Evolutionary conservation across 129 eudicot species (phyloP).

Genomic region (Heracleum sosnowskyi): DNA sequence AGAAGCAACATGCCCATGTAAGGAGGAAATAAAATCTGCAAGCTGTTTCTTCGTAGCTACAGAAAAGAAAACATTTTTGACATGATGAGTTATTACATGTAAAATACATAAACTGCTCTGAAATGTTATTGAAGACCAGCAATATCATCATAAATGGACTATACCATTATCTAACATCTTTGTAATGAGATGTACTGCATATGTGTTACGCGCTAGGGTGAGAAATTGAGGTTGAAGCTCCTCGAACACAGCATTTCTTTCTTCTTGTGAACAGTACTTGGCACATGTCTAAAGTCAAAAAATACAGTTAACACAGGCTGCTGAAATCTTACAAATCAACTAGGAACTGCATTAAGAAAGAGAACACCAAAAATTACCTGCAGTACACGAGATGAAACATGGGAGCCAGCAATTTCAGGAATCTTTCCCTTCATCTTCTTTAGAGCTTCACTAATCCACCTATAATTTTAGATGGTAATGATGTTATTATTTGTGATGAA

Average conservation of each 20-base stretch:
- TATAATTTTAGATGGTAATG: constrained; percentile 2
- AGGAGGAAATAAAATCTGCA: constrained; percentile 62
- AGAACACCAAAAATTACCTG: constrained; percentile 45
- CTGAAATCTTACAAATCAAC: not conserved
- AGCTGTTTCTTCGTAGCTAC: constrained; percentile 77
- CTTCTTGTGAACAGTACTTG: constrained; percentile 73
- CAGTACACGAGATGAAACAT: constrained; percentile 87
- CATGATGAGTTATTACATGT: not conserved
- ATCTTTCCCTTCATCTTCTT: constrained; percentile 81
- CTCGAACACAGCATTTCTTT: constrained; percentile 54
- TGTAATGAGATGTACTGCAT: constrained; percentile 82
- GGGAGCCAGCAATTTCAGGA: constrained; percentile 91
- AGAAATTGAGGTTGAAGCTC: constrained; percentile 78
- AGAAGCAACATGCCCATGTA: constrained; percentile 90
- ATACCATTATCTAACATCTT: constrained; percentile 84
- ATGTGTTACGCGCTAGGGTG: constrained; percentile 66
- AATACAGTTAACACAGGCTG: constrained; percentile 11
- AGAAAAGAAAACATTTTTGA: constrained; percentile 14
- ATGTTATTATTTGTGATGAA: not conserved
- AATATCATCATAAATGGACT: not conserved
- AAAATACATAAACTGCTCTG: constrained; percentile 1
- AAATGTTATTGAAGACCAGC: not conserved
- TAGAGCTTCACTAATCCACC: constrained; percentile 71
- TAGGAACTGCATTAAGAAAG: not conserved
- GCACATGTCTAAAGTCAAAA: constrained; percentile 65